phyloP scores from a whole-genome alignment of 2,329 filamentous ascomycete species.

The Rhexocercosporidium sp. region DNA sequence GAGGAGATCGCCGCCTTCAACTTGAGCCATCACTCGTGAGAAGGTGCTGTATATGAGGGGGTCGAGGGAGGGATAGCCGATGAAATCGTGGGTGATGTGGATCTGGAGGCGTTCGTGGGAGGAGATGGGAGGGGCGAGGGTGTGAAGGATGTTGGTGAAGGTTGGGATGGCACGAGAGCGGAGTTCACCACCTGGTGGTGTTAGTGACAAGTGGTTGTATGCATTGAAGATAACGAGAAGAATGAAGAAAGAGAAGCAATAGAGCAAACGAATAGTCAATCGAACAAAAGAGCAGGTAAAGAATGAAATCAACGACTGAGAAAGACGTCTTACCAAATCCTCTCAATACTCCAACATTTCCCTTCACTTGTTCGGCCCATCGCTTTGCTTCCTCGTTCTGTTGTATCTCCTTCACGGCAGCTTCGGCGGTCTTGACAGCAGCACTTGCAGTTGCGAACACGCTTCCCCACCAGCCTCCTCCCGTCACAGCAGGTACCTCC shows the following conservation, averaged over 20 bases:
- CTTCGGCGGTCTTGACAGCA: slow-evolving; percentile 92
- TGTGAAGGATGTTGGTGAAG: slow-evolving; percentile 93
- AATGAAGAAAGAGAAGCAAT: neutral
- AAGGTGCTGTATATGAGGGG: slow-evolving; percentile 92
- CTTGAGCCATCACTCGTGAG: slow-evolving; percentile 96
- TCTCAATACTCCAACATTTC: slow-evolving; percentile 80
- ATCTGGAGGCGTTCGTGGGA: slow-evolving; percentile 97
- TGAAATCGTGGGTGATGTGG: slow-evolving; percentile 94
- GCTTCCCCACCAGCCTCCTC: slow-evolving; percentile 81
- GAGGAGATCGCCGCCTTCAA: slow-evolving; percentile 93
- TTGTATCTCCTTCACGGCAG: slow-evolving; percentile 91
- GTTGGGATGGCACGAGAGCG: slow-evolving; percentile 88
- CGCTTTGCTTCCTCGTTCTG: slow-evolving; percentile 95
- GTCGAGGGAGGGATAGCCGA: slow-evolving; percentile 92
- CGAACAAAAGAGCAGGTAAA: neutral
- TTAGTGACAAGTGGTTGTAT: slow-evolving; percentile 19
- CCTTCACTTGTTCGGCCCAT: slow-evolving; percentile 93
- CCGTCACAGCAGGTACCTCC: slow-evolving; percentile 42
- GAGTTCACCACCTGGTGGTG: slow-evolving; percentile 76
- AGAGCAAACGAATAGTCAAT: neutral
- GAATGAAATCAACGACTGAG: neutral
- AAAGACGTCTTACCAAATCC: slow-evolving; percentile 66
- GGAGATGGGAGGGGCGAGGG: slow-evolving; percentile 92
- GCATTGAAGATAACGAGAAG: neutral
- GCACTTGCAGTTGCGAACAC: slow-evolving; percentile 75